Conservation (phyloP, 2,329 filamentous ascomycete genomes). For the Fusarium sp. region DNA sequence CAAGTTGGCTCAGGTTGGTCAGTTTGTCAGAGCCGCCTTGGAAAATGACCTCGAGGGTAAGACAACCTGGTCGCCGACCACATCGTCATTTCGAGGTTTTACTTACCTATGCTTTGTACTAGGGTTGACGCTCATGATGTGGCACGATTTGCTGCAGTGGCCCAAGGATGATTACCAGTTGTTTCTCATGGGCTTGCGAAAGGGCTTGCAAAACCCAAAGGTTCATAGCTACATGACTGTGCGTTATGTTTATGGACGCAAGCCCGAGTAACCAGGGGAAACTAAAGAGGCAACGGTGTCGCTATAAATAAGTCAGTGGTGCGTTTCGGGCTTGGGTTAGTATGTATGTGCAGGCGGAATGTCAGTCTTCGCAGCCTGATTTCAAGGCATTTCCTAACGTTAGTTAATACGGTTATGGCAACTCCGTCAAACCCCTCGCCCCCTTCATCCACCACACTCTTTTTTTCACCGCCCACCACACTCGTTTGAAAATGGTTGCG, state of each 20-base stretch:
- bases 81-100: neutral
- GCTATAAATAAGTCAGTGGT: too few species aligned
- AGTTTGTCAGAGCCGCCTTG: conserved; percentile 5
- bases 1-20: conserved; percentile 14
- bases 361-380: too few species aligned
- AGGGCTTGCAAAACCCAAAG: neutral
- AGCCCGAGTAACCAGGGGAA: neutral
- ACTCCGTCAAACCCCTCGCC: too few species aligned
- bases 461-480: too few species aligned
- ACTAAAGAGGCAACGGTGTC: neutral
- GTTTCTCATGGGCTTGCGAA: conserved; percentile 4
- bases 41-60: conserved; percentile 9
- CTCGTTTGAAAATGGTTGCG: too few species aligned
- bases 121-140: conserved; percentile 10
- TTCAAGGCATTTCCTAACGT: too few species aligned
- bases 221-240: conserved; percentile 1
- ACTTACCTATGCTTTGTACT: neutral
- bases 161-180: conserved; percentile 9
- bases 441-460: too few species aligned
- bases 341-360: too few species aligned
- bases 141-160: conserved; percentile 4
- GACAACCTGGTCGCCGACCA: neutral
- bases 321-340: too few species aligned
- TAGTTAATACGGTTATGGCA: too few species aligned
- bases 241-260: conserved; percentile 4